Evolutionary conservation across 129 eudicot genomes (phyloP), one percentile per base, ranked within the genome.

Genomic region (Logfia minima): DNA sequence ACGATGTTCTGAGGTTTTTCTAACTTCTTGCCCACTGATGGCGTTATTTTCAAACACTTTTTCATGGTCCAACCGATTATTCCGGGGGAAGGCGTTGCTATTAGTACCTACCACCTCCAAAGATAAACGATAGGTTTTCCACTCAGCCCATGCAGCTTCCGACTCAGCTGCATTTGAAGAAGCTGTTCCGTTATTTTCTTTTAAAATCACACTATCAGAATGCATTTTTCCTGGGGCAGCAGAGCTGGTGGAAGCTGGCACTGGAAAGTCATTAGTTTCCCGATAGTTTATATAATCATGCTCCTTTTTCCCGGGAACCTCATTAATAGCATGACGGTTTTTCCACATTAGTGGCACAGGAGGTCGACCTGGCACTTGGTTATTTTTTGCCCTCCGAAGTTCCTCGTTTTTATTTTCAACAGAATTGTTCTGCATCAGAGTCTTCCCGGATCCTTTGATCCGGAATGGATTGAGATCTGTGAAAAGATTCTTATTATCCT

Each of bases 401-500:
- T 85, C 86, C 71, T 84, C 86, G 71, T 76, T 84, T 81, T 84
- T 88, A 71, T 80, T 87, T 75, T 79, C 85, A 37, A 72, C 48
- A 60, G 84, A 80, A 80, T 75, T 84, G 71, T 74, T 84, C 80
- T 84, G 89, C 74, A 80, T 78, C 23, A 67, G 76, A 65, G 71
- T 72, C 73, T 84, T 92, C 70, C 96, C 90, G 34, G 97, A 78
- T 19, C 93, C 96, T 82, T 90, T 90, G 43, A 88, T 82, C 66
- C 87, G 92, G 82, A 95, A 95, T 11, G 99, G 99, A 78, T 95
- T 95, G 29, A 95, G 94, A 41, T 95, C 99, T 26, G 99, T 92
- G 76, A 95, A 95, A 62, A 91, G 96, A 79, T 89, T 86, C 75
- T 83, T 91, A 37, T 88, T 83, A 66, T 95, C 99, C 51, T 95